phyloP scores from a whole-genome alignment of 1,139 yeast species.

The Kluyveromyces sp. region DNA sequence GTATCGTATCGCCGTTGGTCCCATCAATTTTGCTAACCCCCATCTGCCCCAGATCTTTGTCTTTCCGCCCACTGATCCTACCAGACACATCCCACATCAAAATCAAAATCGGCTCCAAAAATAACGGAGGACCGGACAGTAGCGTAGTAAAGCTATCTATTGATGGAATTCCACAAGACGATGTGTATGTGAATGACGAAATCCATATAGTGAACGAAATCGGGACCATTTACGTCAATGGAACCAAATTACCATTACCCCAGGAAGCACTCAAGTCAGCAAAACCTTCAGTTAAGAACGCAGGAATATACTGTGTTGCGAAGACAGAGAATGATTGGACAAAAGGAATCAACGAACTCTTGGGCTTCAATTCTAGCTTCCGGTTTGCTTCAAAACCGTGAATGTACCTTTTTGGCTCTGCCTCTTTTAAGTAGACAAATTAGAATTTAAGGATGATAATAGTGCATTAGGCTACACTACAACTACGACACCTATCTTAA shows the following conservation, averaged over 20 bases:
- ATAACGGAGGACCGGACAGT: constrained; percentile 29
- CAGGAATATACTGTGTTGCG: constrained; percentile 88
- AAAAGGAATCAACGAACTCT: constrained; percentile 71
- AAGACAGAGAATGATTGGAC: constrained; percentile 85
- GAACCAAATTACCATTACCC: constrained; percentile 34
- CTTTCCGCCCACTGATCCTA: constrained; percentile 76
- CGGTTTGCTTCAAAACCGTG: constrained; percentile 25
- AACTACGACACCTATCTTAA: too few species aligned
- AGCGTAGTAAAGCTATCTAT: constrained; percentile 51
- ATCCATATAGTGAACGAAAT: constrained; percentile 60
- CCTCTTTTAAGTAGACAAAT: background rate
- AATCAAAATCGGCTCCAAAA: constrained; percentile 45
- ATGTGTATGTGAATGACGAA: constrained; percentile 67
- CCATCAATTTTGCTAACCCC: constrained; percentile 80
- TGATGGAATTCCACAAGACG: constrained; percentile 73
- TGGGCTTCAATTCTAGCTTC: constrained; percentile 84
- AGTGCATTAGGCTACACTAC: too few species aligned
- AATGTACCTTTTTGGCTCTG: background rate
- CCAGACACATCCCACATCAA: constrained; percentile 67
- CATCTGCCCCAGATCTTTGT: constrained; percentile 80
- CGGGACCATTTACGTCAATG: constrained; percentile 46
- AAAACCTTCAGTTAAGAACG: constrained; percentile 21
- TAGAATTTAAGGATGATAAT: background rate
- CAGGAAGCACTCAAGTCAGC: constrained; percentile 8
- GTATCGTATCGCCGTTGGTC: constrained; percentile 84